phyloP scores from a whole-genome alignment of 73 alveolate species.

The Blepharisma stoltei region DNA sequence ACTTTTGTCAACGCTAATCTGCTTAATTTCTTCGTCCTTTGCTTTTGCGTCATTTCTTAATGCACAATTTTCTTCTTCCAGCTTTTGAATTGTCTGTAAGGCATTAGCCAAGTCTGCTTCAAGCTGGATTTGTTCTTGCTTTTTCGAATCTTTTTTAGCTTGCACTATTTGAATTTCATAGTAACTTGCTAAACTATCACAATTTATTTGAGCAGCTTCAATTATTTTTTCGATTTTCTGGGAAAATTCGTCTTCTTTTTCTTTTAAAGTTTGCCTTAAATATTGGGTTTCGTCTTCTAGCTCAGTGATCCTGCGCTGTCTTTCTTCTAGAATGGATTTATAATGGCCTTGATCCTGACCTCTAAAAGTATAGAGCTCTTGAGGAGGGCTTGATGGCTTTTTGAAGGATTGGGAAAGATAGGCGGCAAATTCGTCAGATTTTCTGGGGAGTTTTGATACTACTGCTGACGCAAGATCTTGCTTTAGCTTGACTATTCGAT shows the following conservation, averaged over 20 bases:
- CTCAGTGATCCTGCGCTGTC: not conserved
- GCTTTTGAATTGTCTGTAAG: not conserved
- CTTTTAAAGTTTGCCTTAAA: constrained; percentile 8
- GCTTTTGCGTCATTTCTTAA: not conserved
- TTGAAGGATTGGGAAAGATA: constrained; percentile 26
- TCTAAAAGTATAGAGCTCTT: not conserved
- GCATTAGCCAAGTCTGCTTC: not conserved
- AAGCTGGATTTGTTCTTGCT: not conserved
- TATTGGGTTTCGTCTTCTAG: constrained; percentile 9
- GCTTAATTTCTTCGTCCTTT: not conserved
- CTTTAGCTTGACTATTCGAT: constrained; percentile 20
- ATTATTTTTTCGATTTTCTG: not conserved
- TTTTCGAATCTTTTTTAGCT: not conserved
- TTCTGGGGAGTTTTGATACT: not conserved
- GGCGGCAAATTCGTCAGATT: constrained; percentile 12
- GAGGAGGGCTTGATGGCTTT: not conserved
- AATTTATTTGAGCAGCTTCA: not conserved
- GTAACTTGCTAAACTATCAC: constrained; percentile 1
- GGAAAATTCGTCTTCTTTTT: constrained; percentile 10
- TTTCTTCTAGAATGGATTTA: not conserved
- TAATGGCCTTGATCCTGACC: not conserved
- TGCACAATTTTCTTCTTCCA: constrained; percentile 4
- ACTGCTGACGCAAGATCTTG: constrained; percentile 19
- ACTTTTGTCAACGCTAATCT: not conserved
- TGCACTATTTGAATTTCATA: constrained; percentile 7